Percentiles rank a stretch among this genome's conserved stretches.
Evolutionary conservation across 345 rosid species (phyloP).

Genomic region (Melastoma malabathricum): DNA sequence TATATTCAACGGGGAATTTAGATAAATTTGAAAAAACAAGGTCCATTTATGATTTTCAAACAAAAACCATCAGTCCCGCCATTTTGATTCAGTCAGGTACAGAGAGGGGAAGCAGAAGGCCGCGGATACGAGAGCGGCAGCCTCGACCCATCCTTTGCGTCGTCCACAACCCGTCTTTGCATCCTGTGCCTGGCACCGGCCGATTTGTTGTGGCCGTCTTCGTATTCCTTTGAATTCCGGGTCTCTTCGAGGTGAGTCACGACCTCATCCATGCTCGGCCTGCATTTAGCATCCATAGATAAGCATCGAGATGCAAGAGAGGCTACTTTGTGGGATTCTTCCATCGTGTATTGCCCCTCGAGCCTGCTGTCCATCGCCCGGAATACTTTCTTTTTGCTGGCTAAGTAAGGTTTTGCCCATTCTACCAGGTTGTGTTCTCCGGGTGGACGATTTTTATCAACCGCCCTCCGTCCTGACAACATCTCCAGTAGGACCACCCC

Average conservation of each 20-base stretch:
- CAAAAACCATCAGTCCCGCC: too few relatives aligned
- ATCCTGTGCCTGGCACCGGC: constrained; percentile 11
- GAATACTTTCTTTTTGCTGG: constrained; percentile 61
- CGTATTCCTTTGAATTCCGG: constrained; percentile 25
- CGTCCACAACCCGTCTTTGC: constrained; percentile 59
- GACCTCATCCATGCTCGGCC: constrained; percentile 78
- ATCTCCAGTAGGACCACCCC: constrained; percentile 91
- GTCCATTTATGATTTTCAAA: too few relatives aligned
- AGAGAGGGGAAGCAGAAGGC: constrained; percentile 60
- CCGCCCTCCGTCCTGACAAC: constrained; percentile 77
- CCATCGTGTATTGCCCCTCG: constrained; percentile 63
- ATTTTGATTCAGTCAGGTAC: constrained; percentile 14
- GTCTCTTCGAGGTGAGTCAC: constrained; percentile 48
- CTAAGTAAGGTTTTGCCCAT: constrained; percentile 85
- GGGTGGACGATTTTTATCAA: constrained; percentile 79
- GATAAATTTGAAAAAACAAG: too few relatives aligned
- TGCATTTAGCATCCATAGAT: constrained; percentile 38
- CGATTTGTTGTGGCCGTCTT: constrained; percentile 10
- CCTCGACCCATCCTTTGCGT: constrained; percentile 20
- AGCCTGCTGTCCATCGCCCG: constrained; percentile 65
- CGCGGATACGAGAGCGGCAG: constrained; percentile 42
- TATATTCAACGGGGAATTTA: too few relatives aligned
- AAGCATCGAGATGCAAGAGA: constrained; percentile 59
- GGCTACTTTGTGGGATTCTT: constrained; percentile 48
- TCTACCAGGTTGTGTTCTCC: constrained; percentile 88